These are phyloP conservation scores for Fraxinus sp. DNA, from an alignment of 305 asterid genomes.

Conservation along the genomic window DNA sequence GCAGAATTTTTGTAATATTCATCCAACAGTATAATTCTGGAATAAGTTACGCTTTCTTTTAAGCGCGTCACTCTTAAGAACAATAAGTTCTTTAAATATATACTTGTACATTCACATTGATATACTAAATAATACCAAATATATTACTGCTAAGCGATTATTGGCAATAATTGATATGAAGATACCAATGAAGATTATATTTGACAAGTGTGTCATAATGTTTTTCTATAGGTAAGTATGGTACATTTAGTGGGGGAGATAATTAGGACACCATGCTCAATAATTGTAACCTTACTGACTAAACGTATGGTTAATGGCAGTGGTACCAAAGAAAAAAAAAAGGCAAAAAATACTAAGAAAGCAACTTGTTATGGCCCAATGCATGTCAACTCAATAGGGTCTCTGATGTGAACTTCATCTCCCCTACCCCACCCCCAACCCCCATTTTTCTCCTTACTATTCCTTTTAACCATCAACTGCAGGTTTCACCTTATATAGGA, in stretches of 20 bases:
- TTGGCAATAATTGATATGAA: conserved; percentile 32
- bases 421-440: conserved; percentile 21
- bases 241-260: conserved; percentile 29
- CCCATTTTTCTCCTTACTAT: conserved; percentile 23
- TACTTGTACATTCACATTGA: background rate
- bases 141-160: conserved; percentile 10
- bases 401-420: conserved; percentile 45
- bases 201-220: conserved; percentile 25
- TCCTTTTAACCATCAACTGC: conserved; percentile 31
- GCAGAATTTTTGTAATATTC: background rate
- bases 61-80: background rate
- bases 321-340: background rate
- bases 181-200: conserved; percentile 35
- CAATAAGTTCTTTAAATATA: background rate
- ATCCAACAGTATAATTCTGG: background rate
- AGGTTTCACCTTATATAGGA: conserved; percentile 36
- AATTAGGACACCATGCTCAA: conserved; percentile 32
- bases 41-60: background rate
- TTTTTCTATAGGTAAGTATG: background rate
- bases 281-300: conserved; percentile 20
- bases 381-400: conserved; percentile 51
- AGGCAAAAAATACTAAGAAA: conserved; percentile 32
- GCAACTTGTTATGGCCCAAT: conserved; percentile 58
- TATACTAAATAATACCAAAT: background rate
- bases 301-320: background rate